Evolutionary conservation across 352 stramenopile species (phyloP), one percentile per base, ranked within the genome.

Genomic region (Pythium chondricola): DNA sequence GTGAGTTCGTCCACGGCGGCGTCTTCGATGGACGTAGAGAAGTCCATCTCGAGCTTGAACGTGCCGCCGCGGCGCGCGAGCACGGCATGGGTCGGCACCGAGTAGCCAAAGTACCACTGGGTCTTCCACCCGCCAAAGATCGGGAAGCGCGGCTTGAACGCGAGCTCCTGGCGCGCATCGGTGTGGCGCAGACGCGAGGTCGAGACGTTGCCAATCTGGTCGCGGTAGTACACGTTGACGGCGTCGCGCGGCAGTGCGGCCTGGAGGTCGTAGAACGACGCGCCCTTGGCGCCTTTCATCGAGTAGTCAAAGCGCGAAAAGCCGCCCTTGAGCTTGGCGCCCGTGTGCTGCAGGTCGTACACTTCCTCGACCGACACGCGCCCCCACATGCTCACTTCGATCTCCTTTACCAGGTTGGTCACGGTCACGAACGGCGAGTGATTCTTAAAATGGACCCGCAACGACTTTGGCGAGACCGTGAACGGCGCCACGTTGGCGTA

Each of bases 321-420:
- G 13, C 80, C 78, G 37, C 83, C 85, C 48, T 82, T 89, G 44
- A 95, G 74, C 53, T 71, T 78, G 27, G 85, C 85, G 29, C 85
- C 85, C 31, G 83, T 90, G 73, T 95, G 80, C 39, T 82, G 63
- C 57, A 95, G 42, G 57, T 95, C 83, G 56, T 92, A 91, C 29
- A 94, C 82, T 45, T 95, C 85, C 51, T 95, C 85, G 21, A 93
- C 69, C 3, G 81, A 85, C 47, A 95, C 82, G 52, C 80, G 79
- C 22, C 85, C 85, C 85, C 85, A 95, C 79, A 93, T 90, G 29
- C 81, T 93, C 47, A 95, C 79, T 74, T 95, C 83, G 47, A 95
- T 74, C 58, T 95, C 85, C 48, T 83, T 85, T 17, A 83, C 76
- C 18, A 95, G 67, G 42, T 79, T 85, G 20, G 77, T 90, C 14